Evolutionary conservation across 2,329 filamentous ascomycete genomes (phyloP).

Genomic region (Fusarium hainanense): DNA sequence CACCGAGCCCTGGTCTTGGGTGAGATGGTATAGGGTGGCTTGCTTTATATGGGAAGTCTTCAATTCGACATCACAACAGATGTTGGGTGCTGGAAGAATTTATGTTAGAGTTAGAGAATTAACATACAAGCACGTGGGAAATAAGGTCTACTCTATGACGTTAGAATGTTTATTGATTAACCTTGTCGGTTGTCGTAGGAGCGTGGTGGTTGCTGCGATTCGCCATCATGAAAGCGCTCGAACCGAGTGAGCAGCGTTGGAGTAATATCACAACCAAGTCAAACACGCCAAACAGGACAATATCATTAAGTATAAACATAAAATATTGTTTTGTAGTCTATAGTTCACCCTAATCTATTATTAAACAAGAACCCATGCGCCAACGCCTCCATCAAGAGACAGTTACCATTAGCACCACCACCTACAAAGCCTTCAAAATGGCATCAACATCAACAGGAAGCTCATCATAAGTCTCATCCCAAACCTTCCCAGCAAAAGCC

Average conservation of each 20-base stretch:
- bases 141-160: background rate
- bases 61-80: too few species aligned
- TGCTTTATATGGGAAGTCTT: too few species aligned
- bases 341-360: background rate
- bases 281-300: background rate
- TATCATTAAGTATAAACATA: too few species aligned
- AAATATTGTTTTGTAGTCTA: background rate
- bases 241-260: too few species aligned
- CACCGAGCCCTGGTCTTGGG: background rate
- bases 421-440: conserved; percentile 26
- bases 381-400: too few species aligned
- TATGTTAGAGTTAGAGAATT: too few species aligned
- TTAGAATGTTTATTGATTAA: background rate
- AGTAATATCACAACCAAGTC: too few species aligned
- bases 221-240: too few species aligned
- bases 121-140: background rate
- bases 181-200: background rate
- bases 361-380: too few species aligned
- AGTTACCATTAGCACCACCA: too few species aligned
- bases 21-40: conserved; percentile 15
- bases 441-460: conserved; percentile 46
- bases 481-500: conserved; percentile 51
- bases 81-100: too few species aligned
- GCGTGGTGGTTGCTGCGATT: too few species aligned
- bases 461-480: conserved; percentile 53